These are phyloP conservation scores for Xylariaceae sp. DNA, from an alignment of 2,329 filamentous ascomycete species.

Conservation along the genomic window DNA sequence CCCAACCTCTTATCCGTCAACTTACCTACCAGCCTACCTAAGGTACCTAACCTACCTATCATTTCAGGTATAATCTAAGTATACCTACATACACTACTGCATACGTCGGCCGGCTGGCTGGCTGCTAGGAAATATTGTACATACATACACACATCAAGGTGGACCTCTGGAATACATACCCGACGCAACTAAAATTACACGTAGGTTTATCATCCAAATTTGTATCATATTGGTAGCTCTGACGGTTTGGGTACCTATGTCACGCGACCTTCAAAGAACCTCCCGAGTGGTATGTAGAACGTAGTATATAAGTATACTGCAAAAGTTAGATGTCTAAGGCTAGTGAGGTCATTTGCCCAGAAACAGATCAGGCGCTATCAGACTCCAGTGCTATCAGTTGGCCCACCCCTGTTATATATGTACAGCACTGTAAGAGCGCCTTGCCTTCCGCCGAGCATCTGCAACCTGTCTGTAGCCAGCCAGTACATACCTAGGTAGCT, in stretches of 20 bases:
- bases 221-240: background rate
- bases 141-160: background rate
- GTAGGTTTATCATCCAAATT: background rate
- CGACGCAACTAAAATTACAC: background rate
- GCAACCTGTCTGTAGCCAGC: no score
- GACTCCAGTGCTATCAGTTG: slow-evolving; percentile 2
- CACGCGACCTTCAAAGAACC: background rate
- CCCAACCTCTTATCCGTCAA: slow-evolving; percentile 4
- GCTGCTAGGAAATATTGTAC: no score
- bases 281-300: background rate
- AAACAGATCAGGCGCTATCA: background rate
- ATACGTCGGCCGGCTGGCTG: no score
- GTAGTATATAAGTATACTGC: no score
- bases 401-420: background rate
- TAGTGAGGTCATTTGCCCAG: background rate
- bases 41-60: no score
- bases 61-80: no score
- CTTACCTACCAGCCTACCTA: no score
- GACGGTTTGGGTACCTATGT: background rate
- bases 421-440: no score
- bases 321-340: background rate
- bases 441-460: no score
- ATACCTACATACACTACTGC: no score
- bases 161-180: background rate
- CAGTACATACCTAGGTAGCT: background rate